A percentile compares a stretch with the other conserved stretches of the same genome.
Conservation (phyloP, 345 rosid genomes). For the Dimocarpus longan region DNA sequence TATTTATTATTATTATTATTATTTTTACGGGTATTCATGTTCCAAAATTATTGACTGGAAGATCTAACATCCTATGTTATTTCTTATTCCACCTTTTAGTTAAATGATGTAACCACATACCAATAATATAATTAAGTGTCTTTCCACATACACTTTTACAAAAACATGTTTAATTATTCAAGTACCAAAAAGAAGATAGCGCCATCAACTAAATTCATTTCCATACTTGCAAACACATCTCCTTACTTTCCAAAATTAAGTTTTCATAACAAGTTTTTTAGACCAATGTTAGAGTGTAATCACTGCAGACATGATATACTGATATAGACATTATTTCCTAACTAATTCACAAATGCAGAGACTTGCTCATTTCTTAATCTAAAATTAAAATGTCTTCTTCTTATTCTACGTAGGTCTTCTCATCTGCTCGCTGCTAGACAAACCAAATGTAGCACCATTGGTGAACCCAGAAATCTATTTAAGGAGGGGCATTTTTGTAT, state of each 20-base stretch:
- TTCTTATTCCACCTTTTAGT: background rate
- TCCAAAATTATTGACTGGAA: background rate
- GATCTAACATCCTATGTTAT: background rate
- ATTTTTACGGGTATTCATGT: too few species aligned
- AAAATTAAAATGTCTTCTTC: too few species aligned
- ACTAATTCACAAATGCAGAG: background rate
- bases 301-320: too few species aligned
- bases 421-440: background rate
- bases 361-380: background rate
- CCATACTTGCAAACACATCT: background rate
- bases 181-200: background rate
- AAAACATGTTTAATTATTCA: background rate
- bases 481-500: too few species aligned
- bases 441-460: too few species aligned
- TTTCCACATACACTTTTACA: background rate
- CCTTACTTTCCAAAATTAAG: background rate
- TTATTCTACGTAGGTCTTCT: background rate
- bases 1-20: too few species aligned
- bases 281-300: background rate
- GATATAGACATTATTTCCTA: too few species aligned
- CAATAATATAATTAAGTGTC: background rate
- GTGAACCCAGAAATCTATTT: too few species aligned
- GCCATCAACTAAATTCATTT: background rate
- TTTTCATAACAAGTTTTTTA: background rate
- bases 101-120: background rate